These are phyloP conservation scores for Mycena latifolia DNA, from an alignment of 768 basidiomycete species.

Conservation along the genomic window DNA sequence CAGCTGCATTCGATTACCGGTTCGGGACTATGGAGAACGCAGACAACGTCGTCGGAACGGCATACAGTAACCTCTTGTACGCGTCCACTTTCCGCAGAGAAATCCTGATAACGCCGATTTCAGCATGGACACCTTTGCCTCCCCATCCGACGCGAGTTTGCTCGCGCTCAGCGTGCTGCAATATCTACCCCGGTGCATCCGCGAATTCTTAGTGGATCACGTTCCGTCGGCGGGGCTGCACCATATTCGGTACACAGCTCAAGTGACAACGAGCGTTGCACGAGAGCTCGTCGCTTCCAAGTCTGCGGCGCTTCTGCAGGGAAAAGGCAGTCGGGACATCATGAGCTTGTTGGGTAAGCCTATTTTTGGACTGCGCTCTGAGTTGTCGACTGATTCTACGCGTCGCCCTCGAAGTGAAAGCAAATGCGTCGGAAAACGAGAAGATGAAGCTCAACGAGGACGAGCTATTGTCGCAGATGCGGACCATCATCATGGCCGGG, in stretches of 20 bases:
- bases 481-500: constrained; percentile 62
- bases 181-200: constrained; percentile 45
- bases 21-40: constrained; percentile 55
- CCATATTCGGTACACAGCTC: constrained; percentile 47
- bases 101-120: not conserved
- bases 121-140: constrained; percentile 48
- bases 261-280: constrained; percentile 48
- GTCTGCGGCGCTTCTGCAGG: constrained; percentile 45
- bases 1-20: constrained; percentile 64
- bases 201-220: constrained; percentile 50
- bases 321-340: constrained; percentile 52
- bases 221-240: constrained; percentile 46
- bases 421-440: constrained; percentile 63
- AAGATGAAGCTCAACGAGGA: constrained; percentile 58
- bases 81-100: constrained; percentile 22
- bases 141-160: constrained; percentile 45
- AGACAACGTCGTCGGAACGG: constrained; percentile 51
- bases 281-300: constrained; percentile 53
- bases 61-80: constrained; percentile 52
- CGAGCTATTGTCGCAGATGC: constrained; percentile 64
- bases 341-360: constrained; percentile 58
- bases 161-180: constrained; percentile 46
- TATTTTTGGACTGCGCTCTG: not conserved
- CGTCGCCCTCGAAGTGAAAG: constrained; percentile 54
- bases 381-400: not conserved